Percentiles rank a stretch among this genome's conserved stretches.
These are phyloP conservation scores for Delitschia confertaspora DNA, from an alignment of 495 filamentous ascomycete species.

Conservation along the genomic window DNA sequence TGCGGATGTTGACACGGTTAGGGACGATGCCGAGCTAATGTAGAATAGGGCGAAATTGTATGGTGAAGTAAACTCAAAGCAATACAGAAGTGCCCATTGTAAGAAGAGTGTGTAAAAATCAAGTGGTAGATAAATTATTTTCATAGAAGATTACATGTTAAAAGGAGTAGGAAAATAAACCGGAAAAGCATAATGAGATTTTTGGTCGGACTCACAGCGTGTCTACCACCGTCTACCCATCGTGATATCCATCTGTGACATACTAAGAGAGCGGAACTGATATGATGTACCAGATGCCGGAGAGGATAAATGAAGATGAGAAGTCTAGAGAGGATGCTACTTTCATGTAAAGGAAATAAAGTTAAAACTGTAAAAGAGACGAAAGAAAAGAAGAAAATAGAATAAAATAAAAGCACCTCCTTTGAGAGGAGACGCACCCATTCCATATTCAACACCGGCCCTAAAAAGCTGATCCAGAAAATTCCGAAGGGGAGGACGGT, in stretches of 20 bases:
- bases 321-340: slow-evolving; percentile 13
- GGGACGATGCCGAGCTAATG: too few relatives aligned
- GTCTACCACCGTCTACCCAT: slow-evolving; percentile 1
- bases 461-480: slow-evolving; percentile 19
- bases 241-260: background rate
- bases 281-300: slow-evolving; percentile 21
- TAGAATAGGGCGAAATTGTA: too few relatives aligned
- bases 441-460: slow-evolving; percentile 24
- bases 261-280: slow-evolving; percentile 10
- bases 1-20: too few relatives aligned
- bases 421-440: background rate
- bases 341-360: slow-evolving; percentile 6
- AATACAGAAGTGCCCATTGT: too few relatives aligned
- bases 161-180: background rate
- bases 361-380: slow-evolving; percentile 6
- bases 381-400: slow-evolving; percentile 9
- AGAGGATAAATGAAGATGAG: slow-evolving; percentile 6
- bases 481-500: slow-evolving; percentile 21
- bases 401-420: background rate
- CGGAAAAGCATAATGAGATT: slow-evolving; percentile 3
- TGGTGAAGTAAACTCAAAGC: too few relatives aligned
- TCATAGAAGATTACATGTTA: slow-evolving; percentile 7
- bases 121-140: slow-evolving; percentile 20
- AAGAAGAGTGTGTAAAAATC: too few relatives aligned
- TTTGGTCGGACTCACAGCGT: slow-evolving; percentile 6